Evolutionary conservation across 192 early-diverging fungal genomes (phyloP).

Genomic region (Entophlyctis helioformis): DNA sequence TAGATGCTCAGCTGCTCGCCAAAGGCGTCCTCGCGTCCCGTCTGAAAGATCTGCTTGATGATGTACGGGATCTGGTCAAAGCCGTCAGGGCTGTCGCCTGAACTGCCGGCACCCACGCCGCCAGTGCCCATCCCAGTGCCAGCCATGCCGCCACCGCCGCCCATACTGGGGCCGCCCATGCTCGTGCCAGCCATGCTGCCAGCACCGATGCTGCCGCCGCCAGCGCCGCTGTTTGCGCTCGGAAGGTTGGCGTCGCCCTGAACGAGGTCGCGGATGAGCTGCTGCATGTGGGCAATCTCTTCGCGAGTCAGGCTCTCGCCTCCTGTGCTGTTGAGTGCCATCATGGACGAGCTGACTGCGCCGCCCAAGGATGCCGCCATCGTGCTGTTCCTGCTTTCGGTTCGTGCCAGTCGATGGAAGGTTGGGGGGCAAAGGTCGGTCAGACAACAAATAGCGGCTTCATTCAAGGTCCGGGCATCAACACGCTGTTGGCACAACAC

Average conservation of each 20-base stretch:
- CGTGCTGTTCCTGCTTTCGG: no score
- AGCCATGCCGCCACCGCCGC: not conserved
- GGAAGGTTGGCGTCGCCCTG: slow-evolving; percentile 6
- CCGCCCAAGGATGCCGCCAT: no score
- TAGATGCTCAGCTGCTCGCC: slow-evolving; percentile 73
- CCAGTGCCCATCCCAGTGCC: no score
- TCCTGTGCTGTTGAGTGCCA: no score
- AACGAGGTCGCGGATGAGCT: slow-evolving; percentile 28
- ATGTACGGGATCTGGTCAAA: slow-evolving; percentile 45
- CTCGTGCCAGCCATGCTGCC: not conserved
- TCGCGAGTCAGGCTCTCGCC: no score
- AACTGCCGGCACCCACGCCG: not conserved
- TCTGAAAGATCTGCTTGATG: slow-evolving; percentile 81
- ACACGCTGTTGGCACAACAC: no score
- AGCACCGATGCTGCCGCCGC: not conserved
- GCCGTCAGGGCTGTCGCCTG: slow-evolving; percentile 14
- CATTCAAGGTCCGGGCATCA: no score
- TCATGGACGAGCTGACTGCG: no score
- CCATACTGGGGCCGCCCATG: not conserved
- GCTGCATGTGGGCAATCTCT: slow-evolving; percentile 23
- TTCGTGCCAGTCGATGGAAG: no score
- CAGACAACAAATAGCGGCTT: no score
- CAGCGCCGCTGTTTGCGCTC: not conserved
- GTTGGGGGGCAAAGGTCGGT: no score
- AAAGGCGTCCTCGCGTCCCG: slow-evolving; percentile 76